phyloP scores from a whole-genome alignment of 2,329 filamentous ascomycete genomes.

The Beauveria rudraprayagi region DNA sequence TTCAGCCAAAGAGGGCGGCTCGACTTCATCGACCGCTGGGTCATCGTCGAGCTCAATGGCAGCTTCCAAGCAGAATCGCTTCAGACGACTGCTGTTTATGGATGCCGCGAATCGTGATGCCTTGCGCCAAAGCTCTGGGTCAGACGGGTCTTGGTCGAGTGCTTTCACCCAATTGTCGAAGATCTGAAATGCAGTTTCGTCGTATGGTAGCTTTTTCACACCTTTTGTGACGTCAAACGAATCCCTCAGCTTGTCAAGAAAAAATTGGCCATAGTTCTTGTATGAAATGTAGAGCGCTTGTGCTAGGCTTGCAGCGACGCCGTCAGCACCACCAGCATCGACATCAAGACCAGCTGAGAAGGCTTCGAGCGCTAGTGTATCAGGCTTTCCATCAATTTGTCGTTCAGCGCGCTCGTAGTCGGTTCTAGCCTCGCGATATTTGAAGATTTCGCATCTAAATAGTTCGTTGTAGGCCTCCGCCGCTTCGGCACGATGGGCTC shows the following conservation, averaged over 20 bases:
- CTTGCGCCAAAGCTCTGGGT: constrained; percentile 58
- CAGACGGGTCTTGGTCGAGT: constrained; percentile 57
- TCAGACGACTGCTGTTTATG: constrained; percentile 48
- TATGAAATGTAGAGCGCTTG: constrained; percentile 89
- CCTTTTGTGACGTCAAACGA: constrained; percentile 25
- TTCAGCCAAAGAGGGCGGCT: constrained; percentile 55
- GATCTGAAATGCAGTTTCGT: constrained; percentile 34
- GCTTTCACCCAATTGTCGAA: constrained; percentile 51
- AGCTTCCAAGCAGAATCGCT: constrained; percentile 56
- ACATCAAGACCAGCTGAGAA: constrained; percentile 46
- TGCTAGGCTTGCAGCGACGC: constrained; percentile 69
- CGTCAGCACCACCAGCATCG: constrained; percentile 58
- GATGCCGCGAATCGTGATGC: constrained; percentile 51
- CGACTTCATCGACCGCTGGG: constrained; percentile 52
- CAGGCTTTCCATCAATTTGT: constrained; percentile 41
- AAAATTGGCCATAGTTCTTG: constrained; percentile 92
- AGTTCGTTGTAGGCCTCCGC: constrained; percentile 73
- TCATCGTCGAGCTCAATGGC: constrained; percentile 62
- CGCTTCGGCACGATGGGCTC: constrained; percentile 66
- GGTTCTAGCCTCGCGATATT: constrained; percentile 76
- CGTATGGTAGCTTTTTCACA: constrained; percentile 38
- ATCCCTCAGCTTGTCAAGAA: constrained; percentile 55
- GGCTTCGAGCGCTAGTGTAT: constrained; percentile 32
- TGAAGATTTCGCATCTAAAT: constrained; percentile 89
- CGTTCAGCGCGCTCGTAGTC: constrained; percentile 69